These are phyloP conservation scores for Pythium periplocum DNA, from an alignment of 352 stramenopile genomes.

Conservation along the genomic window DNA sequence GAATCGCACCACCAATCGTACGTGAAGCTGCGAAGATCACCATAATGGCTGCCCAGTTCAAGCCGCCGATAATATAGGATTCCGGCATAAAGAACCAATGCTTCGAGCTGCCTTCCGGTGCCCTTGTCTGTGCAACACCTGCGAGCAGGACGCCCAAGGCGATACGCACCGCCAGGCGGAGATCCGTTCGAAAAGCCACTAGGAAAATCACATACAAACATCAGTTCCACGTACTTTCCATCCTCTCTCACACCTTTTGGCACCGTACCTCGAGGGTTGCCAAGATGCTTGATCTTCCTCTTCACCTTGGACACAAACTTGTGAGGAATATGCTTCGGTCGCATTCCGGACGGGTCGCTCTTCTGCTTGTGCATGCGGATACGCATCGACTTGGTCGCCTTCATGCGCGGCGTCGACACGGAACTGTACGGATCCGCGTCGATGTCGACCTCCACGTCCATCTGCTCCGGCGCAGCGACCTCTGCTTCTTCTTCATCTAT, in stretches of 20 bases:
- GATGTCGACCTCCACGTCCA: no score
- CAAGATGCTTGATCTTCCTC: slow-evolving; percentile 25
- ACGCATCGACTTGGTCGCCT: slow-evolving; percentile 11
- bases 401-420: no score
- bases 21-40: slow-evolving; percentile 59
- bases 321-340: slow-evolving; percentile 1
- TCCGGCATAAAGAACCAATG: slow-evolving; percentile 44
- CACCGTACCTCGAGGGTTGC: slow-evolving; percentile 23
- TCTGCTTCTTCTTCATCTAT: no score
- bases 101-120: slow-evolving; percentile 16
- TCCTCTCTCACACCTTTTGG: not conserved
- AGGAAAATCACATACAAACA: not conserved
- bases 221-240: not conserved
- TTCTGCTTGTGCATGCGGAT: slow-evolving; percentile 15
- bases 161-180: slow-evolving; percentile 35
- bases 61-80: slow-evolving; percentile 57
- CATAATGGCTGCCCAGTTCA: slow-evolving; percentile 63
- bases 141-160: slow-evolving; percentile 57
- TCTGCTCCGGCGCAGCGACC: no score
- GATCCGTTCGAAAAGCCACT: slow-evolving; percentile 32
- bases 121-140: slow-evolving; percentile 45
- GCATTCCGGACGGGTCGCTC: slow-evolving; percentile 2
- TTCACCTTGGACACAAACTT: slow-evolving; percentile 24
- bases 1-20: slow-evolving; percentile 54
- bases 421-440: no score